A percentile compares a stretch with the other conserved stretches of the same genome.
Evolutionary conservation across 1,284 basidiomycete genomes (phyloP).

Genomic region (Coniferiporia sulphurascens): DNA sequence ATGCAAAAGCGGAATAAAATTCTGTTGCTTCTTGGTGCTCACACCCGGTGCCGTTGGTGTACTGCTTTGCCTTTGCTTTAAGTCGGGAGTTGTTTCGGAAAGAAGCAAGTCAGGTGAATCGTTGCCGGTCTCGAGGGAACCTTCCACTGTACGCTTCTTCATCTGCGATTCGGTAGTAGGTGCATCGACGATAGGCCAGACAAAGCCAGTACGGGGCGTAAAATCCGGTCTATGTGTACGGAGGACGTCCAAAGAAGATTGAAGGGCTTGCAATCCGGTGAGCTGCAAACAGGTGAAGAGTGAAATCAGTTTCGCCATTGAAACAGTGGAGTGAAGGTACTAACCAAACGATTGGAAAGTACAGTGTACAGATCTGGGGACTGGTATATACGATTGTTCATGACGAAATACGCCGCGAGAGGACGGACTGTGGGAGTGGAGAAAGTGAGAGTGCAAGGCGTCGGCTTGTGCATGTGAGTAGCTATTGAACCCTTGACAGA

Average conservation of each 20-base stretch:
- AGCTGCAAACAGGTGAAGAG: constrained; percentile 38
- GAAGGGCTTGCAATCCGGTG: constrained; percentile 65
- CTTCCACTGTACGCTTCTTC: constrained; percentile 39
- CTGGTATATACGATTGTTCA: constrained; percentile 83
- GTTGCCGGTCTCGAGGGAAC: constrained; percentile 19
- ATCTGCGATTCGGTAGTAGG: constrained; percentile 34
- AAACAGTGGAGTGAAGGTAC: constrained; percentile 23
- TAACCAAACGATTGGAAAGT: constrained; percentile 75
- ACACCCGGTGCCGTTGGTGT: constrained; percentile 11
- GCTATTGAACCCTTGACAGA: not conserved
- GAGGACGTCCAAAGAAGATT: constrained; percentile 66
- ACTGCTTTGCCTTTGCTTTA: constrained; percentile 18
- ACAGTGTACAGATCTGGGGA: constrained; percentile 79
- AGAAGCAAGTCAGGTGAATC: constrained; percentile 6
- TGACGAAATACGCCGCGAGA: constrained; percentile 76
- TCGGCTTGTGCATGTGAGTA: constrained; percentile 12
- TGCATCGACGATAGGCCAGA: constrained; percentile 70
- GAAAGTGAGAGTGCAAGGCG: not conserved
- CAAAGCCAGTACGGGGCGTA: constrained; percentile 73
- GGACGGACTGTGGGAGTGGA: constrained; percentile 51
- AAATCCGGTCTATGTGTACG: constrained; percentile 69
- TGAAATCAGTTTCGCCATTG: not conserved
- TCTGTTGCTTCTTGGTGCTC: constrained; percentile 52
- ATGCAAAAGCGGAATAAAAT: constrained; percentile 59
- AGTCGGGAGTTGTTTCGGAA: constrained; percentile 13